Evolutionary conservation across 257 asterid species (phyloP), one percentile per base, ranked within the genome.

Genomic region (Buddleja alternifolia): DNA sequence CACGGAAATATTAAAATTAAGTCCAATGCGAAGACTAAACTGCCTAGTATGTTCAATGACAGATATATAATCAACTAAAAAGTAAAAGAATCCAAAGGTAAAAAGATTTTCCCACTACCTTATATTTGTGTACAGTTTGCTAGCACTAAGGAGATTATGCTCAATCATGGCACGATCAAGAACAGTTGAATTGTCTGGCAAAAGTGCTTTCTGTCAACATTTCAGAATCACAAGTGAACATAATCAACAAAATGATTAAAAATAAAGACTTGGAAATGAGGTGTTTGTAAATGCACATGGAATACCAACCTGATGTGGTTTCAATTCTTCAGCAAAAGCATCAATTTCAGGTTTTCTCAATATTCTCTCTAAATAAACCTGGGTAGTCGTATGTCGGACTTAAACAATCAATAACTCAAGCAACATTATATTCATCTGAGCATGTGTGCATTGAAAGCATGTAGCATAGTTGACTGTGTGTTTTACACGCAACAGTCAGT

Each of bases 141-240:
- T 90, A 40, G 99, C 97, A 82, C 99, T 93, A 73, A 80, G 80
- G 64, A 93, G 99, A 82, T 93, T 93, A 77, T 93, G 99, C 80
- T 93, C 97, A 73, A 93, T 93, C 97, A 93, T 93, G 70, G 99
- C 97, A 66, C 97, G 96, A 74, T 93, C 99, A 63, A 93, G 88
- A 76, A 93, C 99, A 1, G 99, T 90, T 70, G 90, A 88, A 75
- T 93, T 90, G 82, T 93, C 96, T 0, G 99, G 94, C 80, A 93
- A 68, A 63, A 82, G 75, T 29, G 99, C 97, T 88, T 90, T 81
- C 99, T 90, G 96, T 37, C 41, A 77, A 70, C n/a, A 63, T 51
- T 47, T 17, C 63, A 34, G 58, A 66, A 63, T 39, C 65, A 71
- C 60, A 47, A 36, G 47, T 57, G 51, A 68, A 47, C 7, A 63